These are phyloP conservation scores for Trichosanthes cucumerina DNA, from an alignment of 306 rosid species.

Conservation along the genomic window DNA sequence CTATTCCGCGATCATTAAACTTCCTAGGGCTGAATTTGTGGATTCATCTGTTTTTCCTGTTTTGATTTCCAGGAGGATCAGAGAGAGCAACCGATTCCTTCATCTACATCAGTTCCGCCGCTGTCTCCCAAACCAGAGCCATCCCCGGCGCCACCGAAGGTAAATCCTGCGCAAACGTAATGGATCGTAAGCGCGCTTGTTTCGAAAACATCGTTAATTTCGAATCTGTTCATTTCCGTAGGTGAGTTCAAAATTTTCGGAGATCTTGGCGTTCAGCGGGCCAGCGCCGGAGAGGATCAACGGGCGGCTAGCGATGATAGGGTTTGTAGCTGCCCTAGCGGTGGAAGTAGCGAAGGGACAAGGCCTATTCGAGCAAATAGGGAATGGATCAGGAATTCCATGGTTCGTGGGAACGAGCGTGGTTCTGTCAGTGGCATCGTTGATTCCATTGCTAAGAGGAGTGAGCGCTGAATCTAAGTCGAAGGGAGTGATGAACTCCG, in stretches of 20 bases:
- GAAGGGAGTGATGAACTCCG: slow-evolving; percentile 38
- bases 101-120: neutral
- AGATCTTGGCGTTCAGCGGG: slow-evolving; percentile 62
- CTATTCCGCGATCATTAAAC: neutral
- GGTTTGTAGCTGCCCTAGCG: slow-evolving; percentile 66
- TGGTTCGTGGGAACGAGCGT: slow-evolving; percentile 57
- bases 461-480: slow-evolving; percentile 66
- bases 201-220: neutral
- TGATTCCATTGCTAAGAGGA: slow-evolving; percentile 57
- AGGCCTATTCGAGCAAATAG: slow-evolving; percentile 48
- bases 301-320: slow-evolving; percentile 84
- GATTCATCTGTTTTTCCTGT: neutral
- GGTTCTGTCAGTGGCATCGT: slow-evolving; percentile 47
- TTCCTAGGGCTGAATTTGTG: neutral
- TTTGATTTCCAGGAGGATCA: neutral
- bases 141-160: neutral
- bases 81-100: neutral
- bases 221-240: neutral
- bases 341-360: slow-evolving; percentile 55
- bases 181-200: too few species aligned
- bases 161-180: too few species aligned
- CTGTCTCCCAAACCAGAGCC: neutral
- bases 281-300: slow-evolving; percentile 92
- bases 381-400: slow-evolving; percentile 52
- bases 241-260: slow-evolving; percentile 44